Conservation (phyloP, 139 green algal genomes). For the Eudorina sp. region DNA sequence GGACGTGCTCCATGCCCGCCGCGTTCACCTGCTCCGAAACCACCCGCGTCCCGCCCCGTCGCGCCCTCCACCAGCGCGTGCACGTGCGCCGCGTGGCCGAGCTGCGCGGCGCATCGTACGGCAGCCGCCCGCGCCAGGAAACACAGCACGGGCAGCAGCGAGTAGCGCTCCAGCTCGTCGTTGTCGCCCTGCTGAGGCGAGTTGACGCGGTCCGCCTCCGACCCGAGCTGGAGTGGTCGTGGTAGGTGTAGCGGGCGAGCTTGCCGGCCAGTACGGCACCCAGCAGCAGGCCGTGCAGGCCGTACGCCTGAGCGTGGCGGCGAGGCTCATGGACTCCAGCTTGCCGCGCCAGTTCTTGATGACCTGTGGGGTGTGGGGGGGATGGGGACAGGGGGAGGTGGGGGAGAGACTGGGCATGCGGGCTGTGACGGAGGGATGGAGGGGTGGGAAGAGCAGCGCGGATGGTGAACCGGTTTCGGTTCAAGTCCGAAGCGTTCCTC, state of each 20-base stretch:
- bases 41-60: not conserved
- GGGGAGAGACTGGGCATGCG: too few relatives aligned
- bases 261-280: conserved; percentile 70
- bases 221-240: conserved; percentile 48
- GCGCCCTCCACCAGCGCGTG: not conserved
- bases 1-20: conserved; percentile 19
- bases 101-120: conserved; percentile 19
- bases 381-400: not conserved
- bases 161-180: conserved; percentile 57
- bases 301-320: conserved; percentile 61
- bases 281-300: conserved; percentile 71
- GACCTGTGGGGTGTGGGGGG: conserved; percentile 40
- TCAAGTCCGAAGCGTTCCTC: too few relatives aligned
- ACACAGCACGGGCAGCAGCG: conserved; percentile 48
- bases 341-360: conserved; percentile 61
- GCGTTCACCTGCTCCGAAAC: conserved; percentile 10
- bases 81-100: conserved; percentile 40
- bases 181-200: conserved; percentile 52
- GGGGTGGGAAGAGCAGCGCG: too few relatives aligned
- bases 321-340: conserved; percentile 38
- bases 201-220: conserved; percentile 32
- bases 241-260: conserved; percentile 64
- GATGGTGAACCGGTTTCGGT: too few relatives aligned
- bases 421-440: too few relatives aligned
- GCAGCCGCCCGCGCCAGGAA: conserved; percentile 23